Conservation (phyloP, 352 stramenopile species). For the Phytopythium montanum region DNA sequence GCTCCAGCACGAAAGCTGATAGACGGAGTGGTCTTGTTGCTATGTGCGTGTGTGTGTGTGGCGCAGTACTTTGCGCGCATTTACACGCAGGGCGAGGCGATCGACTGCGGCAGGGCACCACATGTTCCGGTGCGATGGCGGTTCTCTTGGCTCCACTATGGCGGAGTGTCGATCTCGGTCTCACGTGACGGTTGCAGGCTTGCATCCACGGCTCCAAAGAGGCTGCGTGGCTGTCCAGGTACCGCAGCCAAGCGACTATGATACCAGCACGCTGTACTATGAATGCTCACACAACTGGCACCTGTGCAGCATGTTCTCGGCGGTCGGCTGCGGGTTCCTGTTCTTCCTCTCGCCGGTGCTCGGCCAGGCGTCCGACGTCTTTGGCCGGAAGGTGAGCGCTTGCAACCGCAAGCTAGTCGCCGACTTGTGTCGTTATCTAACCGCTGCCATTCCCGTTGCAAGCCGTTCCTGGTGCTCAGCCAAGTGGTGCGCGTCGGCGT, state of each 20-base stretch:
- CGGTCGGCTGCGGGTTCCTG: slow-evolving; percentile 48
- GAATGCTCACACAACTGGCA: not conserved
- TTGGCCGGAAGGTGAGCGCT: slow-evolving; percentile 63
- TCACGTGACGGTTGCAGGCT: slow-evolving; percentile 17
- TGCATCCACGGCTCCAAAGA: slow-evolving; percentile 66
- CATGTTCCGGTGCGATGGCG: slow-evolving; percentile 28
- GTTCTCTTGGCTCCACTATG: not conserved
- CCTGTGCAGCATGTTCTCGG: slow-evolving; percentile 51
- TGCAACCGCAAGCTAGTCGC: not conserved
- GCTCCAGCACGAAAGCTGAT: no score
- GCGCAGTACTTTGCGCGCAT: slow-evolving; percentile 71
- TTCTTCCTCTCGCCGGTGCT: slow-evolving; percentile 71
- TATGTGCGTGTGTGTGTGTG: not conserved
- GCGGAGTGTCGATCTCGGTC: not conserved
- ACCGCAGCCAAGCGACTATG: not conserved
- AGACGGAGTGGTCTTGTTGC: no score
- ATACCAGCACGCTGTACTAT: not conserved
- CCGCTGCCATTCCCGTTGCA: not conserved
- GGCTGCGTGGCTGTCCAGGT: slow-evolving; percentile 72
- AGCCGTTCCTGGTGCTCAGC: slow-evolving; percentile 71
- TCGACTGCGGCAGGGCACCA: slow-evolving; percentile 53
- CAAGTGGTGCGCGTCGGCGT: slow-evolving; percentile 54
- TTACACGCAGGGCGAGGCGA: slow-evolving; percentile 35
- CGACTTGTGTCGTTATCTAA: not conserved
- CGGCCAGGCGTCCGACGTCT: slow-evolving; percentile 66